These are phyloP conservation scores for Carex scoparia DNA, from an alignment of 176 grass and related monocot genomes.

Conservation along the genomic window DNA sequence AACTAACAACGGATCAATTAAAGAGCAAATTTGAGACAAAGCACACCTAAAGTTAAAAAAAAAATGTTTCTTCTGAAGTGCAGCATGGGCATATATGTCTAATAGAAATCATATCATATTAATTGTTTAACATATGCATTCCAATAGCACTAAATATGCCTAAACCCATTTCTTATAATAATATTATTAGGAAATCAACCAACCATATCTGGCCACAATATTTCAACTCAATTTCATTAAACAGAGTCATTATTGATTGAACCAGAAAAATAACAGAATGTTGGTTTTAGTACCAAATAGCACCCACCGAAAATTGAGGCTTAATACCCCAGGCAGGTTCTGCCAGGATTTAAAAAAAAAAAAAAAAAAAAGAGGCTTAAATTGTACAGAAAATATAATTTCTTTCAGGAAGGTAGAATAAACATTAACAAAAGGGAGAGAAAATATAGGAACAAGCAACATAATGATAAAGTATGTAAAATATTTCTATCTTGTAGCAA, in stretches of 20 bases:
- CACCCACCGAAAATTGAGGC: neutral
- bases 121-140: neutral
- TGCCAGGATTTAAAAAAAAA: no score
- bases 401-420: neutral
- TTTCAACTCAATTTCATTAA: neutral
- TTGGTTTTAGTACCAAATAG: neutral
- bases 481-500: neutral
- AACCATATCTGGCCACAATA: neutral
- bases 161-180: neutral
- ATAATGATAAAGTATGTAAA: neutral
- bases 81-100: neutral
- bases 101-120: neutral
- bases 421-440: neutral
- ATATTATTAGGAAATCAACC: neutral
- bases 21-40: neutral
- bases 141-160: neutral
- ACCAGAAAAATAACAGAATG: neutral
- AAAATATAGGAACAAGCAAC: neutral
- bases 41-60: neutral
- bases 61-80: neutral
- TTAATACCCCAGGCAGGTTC: no score
- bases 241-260: neutral
- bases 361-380: no score
- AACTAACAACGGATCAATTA: neutral
- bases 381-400: neutral